Conservation (phyloP, 2,329 filamentous ascomycete genomes). For the Trichoderma lentiforme region DNA sequence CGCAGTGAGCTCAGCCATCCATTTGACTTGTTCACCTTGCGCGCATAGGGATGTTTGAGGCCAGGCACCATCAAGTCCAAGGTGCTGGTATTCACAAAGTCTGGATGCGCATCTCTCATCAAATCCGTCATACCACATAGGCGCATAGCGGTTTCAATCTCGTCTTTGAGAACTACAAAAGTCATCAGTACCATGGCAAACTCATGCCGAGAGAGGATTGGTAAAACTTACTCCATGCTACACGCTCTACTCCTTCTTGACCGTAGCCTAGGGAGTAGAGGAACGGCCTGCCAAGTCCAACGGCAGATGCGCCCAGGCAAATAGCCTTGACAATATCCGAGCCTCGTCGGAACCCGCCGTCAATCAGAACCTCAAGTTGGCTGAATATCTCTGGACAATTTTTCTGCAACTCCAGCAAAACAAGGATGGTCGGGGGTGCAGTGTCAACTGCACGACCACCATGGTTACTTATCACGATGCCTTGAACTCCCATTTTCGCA, state of each 20-base stretch:
- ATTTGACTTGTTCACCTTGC: not conserved
- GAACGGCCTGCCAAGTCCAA: slow-evolving; percentile 5
- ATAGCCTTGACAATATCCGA: slow-evolving; percentile 12
- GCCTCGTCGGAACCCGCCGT: slow-evolving; percentile 7
- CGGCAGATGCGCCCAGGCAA: slow-evolving; percentile 6
- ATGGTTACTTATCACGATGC: slow-evolving; percentile 12
- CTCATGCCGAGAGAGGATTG: rapidly evolving
- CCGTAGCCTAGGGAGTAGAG: slow-evolving; percentile 5
- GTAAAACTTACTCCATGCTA: not conserved
- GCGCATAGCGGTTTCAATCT: slow-evolving; percentile 11
- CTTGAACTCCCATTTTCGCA: slow-evolving; percentile 5
- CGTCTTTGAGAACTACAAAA: slow-evolving; percentile 1
- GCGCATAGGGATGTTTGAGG: not conserved
- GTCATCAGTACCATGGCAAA: not conserved
- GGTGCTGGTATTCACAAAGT: slow-evolving; percentile 7
- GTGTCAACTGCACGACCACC: slow-evolving; percentile 8
- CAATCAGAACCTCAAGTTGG: slow-evolving; percentile 6
- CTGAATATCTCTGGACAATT: slow-evolving; percentile 7
- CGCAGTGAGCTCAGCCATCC: slow-evolving; percentile 2
- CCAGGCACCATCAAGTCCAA: slow-evolving; percentile 9
- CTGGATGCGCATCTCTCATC: slow-evolving; percentile 10
- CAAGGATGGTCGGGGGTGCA: slow-evolving; percentile 1
- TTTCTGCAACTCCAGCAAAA: slow-evolving; percentile 6
- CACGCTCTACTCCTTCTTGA: slow-evolving; percentile 6
- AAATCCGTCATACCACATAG: slow-evolving; percentile 12